These are phyloP conservation scores for Lepidium africanum DNA, from an alignment of 345 rosid species.

Conservation along the genomic window DNA sequence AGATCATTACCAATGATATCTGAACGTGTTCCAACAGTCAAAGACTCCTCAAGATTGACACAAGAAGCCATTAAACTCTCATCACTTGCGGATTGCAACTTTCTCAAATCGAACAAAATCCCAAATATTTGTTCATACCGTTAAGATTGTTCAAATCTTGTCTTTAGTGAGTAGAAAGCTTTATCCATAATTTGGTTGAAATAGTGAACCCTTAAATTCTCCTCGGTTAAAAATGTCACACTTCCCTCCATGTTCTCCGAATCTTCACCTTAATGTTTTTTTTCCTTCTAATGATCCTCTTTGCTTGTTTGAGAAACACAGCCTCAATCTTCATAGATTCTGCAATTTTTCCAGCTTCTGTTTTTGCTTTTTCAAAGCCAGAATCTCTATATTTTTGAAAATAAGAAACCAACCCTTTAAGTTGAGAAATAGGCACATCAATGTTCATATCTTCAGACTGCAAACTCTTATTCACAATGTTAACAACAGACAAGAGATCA, in stretches of 20 bases:
- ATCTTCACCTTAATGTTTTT: neutral
- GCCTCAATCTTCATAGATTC: too few species aligned
- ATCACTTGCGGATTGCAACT: neutral
- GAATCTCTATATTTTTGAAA: neutral
- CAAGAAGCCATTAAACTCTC: neutral
- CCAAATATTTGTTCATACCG: neutral
- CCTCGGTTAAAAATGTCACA: neutral
- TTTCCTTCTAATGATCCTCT: neutral
- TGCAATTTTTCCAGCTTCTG: too few species aligned
- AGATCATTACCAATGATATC: neutral
- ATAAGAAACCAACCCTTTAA: neutral
- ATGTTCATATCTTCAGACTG: neutral
- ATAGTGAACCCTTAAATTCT: neutral
- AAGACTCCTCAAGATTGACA: neutral
- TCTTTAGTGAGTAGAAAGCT: neutral
- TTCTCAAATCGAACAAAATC: neutral
- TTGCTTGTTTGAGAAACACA: neutral
- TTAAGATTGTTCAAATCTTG: neutral
- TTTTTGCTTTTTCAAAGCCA: too few species aligned
- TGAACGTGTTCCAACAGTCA: neutral
- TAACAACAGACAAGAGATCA: neutral
- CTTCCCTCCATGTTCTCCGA: neutral
- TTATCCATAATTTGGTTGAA: neutral
- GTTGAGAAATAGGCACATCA: neutral
- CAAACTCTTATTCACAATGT: neutral